Base-by-base conservation (phyloP, 768 basidiomycete genomes). In the Postia placenta region DNA sequence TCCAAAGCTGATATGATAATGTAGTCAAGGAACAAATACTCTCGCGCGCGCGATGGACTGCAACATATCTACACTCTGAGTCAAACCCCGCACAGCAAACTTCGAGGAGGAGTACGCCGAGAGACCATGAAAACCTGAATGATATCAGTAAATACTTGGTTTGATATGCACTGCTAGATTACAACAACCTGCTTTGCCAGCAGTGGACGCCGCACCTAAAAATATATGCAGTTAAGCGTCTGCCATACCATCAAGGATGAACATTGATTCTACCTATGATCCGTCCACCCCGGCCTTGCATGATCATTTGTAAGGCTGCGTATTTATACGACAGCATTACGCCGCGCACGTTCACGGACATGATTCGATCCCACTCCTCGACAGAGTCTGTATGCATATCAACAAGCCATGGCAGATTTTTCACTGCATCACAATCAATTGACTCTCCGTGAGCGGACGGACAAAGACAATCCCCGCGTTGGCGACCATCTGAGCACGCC, bases 251-350 rank as follows among this genome's bases (percentile, higher is more conserved):
- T 35, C 11, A 11, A 20, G 3, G 11, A 6, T 17, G n/a, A 27
- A 4, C 23, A 35, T 3, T 42, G 22, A 15, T 23, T 12, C 56
- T 39, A 46, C 71, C 74, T 47, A 74, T 62, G 1, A 73, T 68
- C 3, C 71, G 49, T 0, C 72, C 70, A 0, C 71, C 69, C 1
- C 53, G 54, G 0, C 71, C 69, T 54, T 70, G 73, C 35, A 57
- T 54, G 46, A 74, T 60, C 68, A 74, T 67, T 47, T 71, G 64
- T 15, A 47, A 12, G 3, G 64, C 70, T 4, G 72, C 72, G 23
- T 67, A 62, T 48, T 70, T 69, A 60, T 70, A 74, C 52, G 66
- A 68, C n/a, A 69, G 55, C 50, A 72, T 69, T 3, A 59, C 39
- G 2, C 67, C 67, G 2, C 64, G 56, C 0, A 58, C 60, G 42